Evolutionary conservation across 140 eudicot genomes (phyloP), one percentile per base, ranked within the genome.

Genomic region (Bidens hawaiensis): DNA sequence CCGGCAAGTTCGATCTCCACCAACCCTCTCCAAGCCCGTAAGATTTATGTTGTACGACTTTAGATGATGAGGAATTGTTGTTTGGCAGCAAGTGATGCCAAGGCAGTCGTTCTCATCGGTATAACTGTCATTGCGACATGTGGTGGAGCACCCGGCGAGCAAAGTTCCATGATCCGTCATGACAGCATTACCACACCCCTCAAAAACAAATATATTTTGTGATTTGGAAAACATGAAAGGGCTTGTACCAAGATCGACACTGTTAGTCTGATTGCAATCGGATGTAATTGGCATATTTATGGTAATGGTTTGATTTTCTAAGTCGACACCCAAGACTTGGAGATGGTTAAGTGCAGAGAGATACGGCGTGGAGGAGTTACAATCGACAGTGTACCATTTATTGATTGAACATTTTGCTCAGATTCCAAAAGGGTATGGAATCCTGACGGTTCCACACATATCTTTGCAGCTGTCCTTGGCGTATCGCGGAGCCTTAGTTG

Each of bases 81-180:
- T 10, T 33, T 58, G 48, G 48, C 64, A 59, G 34, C 64, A 59
- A 30, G 24, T 5, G 26, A 16, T 22, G 23, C 58, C 58, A 50
- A 21, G 10, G 13, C 58, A 50, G 31, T 4, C 14, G 45, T 31
- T 27, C 31, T 1, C 9, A 17, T 52, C 48, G 2, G 7, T 9
- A 57, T 3, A 8, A 16, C 2, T 57, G 17, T 0, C 26, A 31
- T 9, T 31, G 19, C 38, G 24, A 42, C 79, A 74, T 1, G 47
- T 13, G 12, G 74, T 48, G 13, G 57, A 36, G 46, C 74, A 74
- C 5, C 74, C 79, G 3, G 58, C 61, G 36, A 66, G 18, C 1
- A 9, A 6, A 5, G 16, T 15, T 21, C 36, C 53, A 34, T 21
- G 14, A 23, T 45, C 24, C 73, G 57, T 25, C 43, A 73, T 7